Base-by-base conservation (phyloP, 2,329 filamentous ascomycete species). In the Chaetomiaceae sp. region DNA sequence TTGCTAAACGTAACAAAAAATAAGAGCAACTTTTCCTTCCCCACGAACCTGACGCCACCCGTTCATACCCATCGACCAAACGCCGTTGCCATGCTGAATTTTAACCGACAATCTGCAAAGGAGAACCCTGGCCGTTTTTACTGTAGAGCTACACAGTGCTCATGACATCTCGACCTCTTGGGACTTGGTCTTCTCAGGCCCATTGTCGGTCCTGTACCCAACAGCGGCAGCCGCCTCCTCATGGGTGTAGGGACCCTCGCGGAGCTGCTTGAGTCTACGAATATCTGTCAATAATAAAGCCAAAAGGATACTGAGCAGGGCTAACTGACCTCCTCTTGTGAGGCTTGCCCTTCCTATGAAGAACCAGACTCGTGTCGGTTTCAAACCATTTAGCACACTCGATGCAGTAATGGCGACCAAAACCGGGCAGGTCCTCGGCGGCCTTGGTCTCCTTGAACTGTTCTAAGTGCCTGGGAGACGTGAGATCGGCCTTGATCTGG, bases 341-440 rank as follows among this genome's bases (percentile, higher is more conserved):
- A 59, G 89, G 89, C 74, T 96, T 99, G 63, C 89, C 90, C 69
- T 87, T 89, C 53, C 78, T 77, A 72, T 99, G 94, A 25, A 81
- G 77, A 32, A 79, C 76, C 53, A 95, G 75, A 62, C 89, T 95
- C 63, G 80, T 71, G 61, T 94, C 87, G 45, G 84, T 87, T 69
- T 97, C 92, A 69, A 95, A 97, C 86, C 89, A 97, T 74, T 95
- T 97, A 58, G 94, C 87, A 70, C 94, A 99, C 71, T 96, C 88
- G 14, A 87, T 77, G 70, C 94, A 99, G 71, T 96, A 97, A 68
- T 85, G 85, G 62, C 83, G 79, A 23, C 94, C 94, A 44, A 96
- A 77, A 0, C 85, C 92, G 3, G 94, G 94, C 32, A 96, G 78
- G 65, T 97, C 94, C 67, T 97, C 92, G 20, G 80, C 73, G 5